phyloP scores from a whole-genome alignment of 345 rosid species.

The Citrus glauca region DNA sequence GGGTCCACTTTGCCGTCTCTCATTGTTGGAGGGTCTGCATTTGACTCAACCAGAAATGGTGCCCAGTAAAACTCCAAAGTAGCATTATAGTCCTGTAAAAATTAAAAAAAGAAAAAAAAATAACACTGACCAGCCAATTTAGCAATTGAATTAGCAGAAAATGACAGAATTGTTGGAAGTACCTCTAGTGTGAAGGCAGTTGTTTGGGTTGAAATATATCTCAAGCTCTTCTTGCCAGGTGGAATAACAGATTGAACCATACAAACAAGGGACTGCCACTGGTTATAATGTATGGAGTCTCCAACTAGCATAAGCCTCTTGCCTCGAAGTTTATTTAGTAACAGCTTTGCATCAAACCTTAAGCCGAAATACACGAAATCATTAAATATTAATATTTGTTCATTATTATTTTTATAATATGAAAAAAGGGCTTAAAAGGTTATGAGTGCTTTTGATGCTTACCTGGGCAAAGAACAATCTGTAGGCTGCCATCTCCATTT shows the following conservation, averaged over 20 bases:
- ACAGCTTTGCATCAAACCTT: conserved; percentile 49
- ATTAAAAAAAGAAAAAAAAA: neutral
- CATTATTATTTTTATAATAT: neutral
- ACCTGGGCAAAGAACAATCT: conserved; percentile 85
- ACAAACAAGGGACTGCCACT: conserved; percentile 70
- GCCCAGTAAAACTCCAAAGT: conserved; percentile 65
- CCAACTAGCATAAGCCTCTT: conserved; percentile 70
- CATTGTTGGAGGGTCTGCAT: conserved; percentile 46
- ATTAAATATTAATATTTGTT: neutral
- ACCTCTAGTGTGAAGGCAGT: conserved; percentile 43
- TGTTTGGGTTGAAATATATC: conserved; percentile 27
- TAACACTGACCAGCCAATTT: neutral
- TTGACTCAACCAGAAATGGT: conserved; percentile 63
- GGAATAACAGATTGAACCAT: conserved; percentile 48
- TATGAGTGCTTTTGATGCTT: neutral
- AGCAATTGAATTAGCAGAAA: neutral
- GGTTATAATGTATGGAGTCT: conserved; percentile 60
- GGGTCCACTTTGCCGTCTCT: conserved; percentile 46
- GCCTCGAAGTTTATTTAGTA: conserved; percentile 53
- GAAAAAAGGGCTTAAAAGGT: neutral
- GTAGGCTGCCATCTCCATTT: conserved; percentile 97
- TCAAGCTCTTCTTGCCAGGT: conserved; percentile 35
- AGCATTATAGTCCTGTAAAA: conserved; percentile 51
- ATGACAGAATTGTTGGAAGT: neutral
- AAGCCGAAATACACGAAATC: neutral